Percentiles rank a stretch among this genome's conserved stretches.
Evolutionary conservation across 805 yeast genomes (phyloP).

Genomic region (Candida ulmi): DNA sequence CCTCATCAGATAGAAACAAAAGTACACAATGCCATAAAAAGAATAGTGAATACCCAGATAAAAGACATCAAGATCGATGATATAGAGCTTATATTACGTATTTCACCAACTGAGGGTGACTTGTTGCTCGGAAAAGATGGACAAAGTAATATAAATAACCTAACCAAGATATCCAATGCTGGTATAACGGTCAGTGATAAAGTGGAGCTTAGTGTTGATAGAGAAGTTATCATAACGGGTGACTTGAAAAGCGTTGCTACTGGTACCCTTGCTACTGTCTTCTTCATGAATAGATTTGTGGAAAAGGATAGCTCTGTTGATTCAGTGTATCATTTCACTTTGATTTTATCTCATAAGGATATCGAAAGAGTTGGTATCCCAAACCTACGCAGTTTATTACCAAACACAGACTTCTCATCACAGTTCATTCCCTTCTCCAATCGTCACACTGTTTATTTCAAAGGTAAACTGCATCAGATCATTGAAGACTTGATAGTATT

Average conservation of each 20-base stretch:
- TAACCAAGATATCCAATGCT: slow-evolving; percentile 6
- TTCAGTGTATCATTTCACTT: background rate
- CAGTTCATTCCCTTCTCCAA: slow-evolving; percentile 15
- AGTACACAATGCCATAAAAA: background rate
- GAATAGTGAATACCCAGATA: background rate
- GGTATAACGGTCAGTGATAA: slow-evolving; percentile 4
- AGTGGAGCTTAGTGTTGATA: slow-evolving; percentile 10
- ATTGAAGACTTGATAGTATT: background rate
- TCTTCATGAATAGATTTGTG: background rate
- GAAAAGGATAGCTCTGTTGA: background rate
- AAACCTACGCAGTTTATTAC: background rate
- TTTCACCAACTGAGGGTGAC: slow-evolving; percentile 12
- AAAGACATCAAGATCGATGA: background rate
- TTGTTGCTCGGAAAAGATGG: slow-evolving; percentile 5
- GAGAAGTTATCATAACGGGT: slow-evolving; percentile 11
- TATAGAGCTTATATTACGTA: background rate
- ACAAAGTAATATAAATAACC: background rate
- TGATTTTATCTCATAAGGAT: background rate
- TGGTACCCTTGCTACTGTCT: background rate
- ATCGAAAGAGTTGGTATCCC: background rate
- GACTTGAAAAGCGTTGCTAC: slow-evolving; percentile 1
- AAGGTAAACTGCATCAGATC: background rate
- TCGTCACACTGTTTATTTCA: slow-evolving; percentile 2
- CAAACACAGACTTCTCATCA: slow-evolving; percentile 8
- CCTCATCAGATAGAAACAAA: background rate